These are phyloP conservation scores for Sclerotinia trifoliorum DNA, from an alignment of 2,329 filamentous ascomycete genomes.

Conservation along the genomic window DNA sequence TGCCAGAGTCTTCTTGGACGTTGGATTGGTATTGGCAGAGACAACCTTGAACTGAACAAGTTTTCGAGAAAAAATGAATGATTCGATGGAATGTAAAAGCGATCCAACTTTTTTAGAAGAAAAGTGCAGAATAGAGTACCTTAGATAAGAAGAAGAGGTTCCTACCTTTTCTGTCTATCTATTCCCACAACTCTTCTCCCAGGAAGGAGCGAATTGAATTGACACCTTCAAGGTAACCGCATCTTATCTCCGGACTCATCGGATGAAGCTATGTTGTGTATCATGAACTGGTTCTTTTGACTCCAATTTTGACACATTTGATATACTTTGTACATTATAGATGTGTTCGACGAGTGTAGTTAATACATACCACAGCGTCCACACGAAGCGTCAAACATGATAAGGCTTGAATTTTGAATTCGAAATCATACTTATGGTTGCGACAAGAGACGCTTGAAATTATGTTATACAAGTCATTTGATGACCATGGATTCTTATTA, in stretches of 20 bases:
- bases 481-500: no score
- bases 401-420: background rate
- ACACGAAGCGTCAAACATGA: background rate
- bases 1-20: background rate
- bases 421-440: background rate
- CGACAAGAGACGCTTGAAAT: background rate
- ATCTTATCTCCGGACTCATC: background rate
- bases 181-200: no score
- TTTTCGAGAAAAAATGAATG: background rate
- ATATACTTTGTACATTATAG: background rate
- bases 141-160: background rate
- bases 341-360: background rate
- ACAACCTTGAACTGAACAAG: background rate
- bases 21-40: background rate
- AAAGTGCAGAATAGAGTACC: background rate
- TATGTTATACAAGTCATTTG: background rate
- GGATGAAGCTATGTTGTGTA: background rate
- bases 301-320: background rate
- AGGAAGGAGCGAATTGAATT: background rate
- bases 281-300: background rate
- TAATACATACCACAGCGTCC: background rate
- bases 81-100: no score
- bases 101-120: no score
- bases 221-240: background rate
- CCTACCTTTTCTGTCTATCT: background rate